Percentiles rank a stretch among this genome's conserved stretches.
These are phyloP conservation scores for Fraxinus sp. DNA, from an alignment of 305 asterid genomes.

Conservation along the genomic window DNA sequence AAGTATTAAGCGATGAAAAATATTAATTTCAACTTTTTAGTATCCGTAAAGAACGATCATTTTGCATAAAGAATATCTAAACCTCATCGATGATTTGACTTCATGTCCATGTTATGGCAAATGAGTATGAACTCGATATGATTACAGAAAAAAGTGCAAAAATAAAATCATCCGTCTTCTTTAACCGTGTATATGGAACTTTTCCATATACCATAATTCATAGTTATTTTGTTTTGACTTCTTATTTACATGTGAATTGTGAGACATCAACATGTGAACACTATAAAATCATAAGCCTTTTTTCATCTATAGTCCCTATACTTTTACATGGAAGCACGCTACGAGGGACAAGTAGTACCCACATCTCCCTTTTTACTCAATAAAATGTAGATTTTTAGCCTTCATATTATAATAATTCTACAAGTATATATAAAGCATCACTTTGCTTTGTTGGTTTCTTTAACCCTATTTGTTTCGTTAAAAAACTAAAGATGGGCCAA, in stretches of 20 bases:
- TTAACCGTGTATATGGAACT: neutral
- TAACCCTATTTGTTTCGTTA: neutral
- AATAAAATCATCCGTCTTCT: neutral
- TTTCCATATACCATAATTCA: neutral
- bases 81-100: neutral
- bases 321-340: conserved; percentile 5
- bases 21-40: neutral
- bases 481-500: neutral
- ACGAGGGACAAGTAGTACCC: neutral
- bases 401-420: neutral
- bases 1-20: conserved; percentile 4
- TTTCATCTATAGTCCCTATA: conserved; percentile 1
- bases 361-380: neutral
- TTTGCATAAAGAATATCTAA: neutral
- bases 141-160: neutral
- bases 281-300: neutral
- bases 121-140: neutral
- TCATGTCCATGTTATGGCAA: neutral
- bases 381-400: neutral
- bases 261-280: conserved; percentile 7
- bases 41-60: neutral
- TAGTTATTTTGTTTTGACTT: neutral
- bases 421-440: neutral
- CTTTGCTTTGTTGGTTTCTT: neutral
- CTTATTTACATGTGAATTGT: neutral